These are phyloP conservation scores for Hirsutella thompsonii DNA, from an alignment of 2,329 filamentous ascomycete genomes.

Conservation along the genomic window DNA sequence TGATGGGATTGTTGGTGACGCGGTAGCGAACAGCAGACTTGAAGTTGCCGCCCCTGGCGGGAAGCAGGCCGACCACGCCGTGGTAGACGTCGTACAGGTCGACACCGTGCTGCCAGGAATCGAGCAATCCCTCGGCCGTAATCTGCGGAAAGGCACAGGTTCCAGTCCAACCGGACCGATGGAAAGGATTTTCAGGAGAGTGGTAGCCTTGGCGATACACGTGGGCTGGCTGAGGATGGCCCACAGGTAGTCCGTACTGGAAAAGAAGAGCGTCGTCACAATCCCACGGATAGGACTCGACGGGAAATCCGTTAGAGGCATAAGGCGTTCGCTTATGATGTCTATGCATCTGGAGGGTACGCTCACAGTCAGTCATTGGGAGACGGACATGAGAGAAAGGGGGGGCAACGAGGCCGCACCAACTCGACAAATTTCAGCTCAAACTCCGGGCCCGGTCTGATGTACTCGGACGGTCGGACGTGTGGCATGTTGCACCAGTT, in stretches of 20 bases:
- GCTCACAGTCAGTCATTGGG: too few species aligned
- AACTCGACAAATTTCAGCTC: constrained; percentile 64
- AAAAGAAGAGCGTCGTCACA: constrained; percentile 60
- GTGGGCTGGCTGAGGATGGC: constrained; percentile 32
- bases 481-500: constrained; percentile 88
- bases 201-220: constrained; percentile 55
- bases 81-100: constrained; percentile 70
- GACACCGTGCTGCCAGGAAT: constrained; percentile 63
- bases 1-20: constrained; percentile 74
- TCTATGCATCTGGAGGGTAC: constrained; percentile 65
- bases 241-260: constrained; percentile 50
- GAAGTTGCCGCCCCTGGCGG: constrained; percentile 30
- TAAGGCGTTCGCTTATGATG: constrained; percentile 82
- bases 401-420: constrained; percentile 25
- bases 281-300: constrained; percentile 59
- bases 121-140: constrained; percentile 55
- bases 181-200: constrained; percentile 53
- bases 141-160: constrained; percentile 76
- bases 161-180: constrained; percentile 53
- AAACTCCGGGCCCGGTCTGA: constrained; percentile 38
- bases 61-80: constrained; percentile 54
- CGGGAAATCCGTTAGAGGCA: constrained; percentile 61
- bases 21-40: constrained; percentile 43
- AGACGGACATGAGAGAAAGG: not conserved
- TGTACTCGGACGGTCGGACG: constrained; percentile 55